Conservation (phyloP, 1,284 basidiomycete genomes). For the Pseudozyma thailandica region DNA sequence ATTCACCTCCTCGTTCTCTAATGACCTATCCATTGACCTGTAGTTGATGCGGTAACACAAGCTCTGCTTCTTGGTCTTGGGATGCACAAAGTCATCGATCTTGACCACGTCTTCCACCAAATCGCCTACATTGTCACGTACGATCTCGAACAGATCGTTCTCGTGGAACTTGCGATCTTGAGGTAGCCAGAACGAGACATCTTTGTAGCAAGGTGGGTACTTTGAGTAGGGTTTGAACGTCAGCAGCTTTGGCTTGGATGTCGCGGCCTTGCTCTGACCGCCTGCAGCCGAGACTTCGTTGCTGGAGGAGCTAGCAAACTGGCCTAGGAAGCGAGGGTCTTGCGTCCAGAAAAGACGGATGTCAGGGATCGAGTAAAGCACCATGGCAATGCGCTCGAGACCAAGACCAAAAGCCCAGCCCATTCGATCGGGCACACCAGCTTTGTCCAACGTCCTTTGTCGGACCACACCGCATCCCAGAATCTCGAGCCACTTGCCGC, state of each 20-base stretch:
- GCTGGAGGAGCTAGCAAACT: constrained; percentile 75
- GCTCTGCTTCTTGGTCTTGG: constrained; percentile 83
- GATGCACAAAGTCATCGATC: constrained; percentile 91
- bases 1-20: constrained; percentile 91
- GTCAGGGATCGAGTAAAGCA: constrained; percentile 95
- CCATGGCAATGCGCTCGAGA: constrained; percentile 97
- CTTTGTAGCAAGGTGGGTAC: constrained; percentile 67
- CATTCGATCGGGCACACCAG: constrained; percentile 76
- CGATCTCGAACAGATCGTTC: constrained; percentile 95
- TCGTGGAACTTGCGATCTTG: constrained; percentile 76
- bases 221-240: constrained; percentile 66
- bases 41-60: constrained; percentile 93
- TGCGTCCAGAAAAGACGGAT: constrained; percentile 98
- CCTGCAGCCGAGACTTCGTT: constrained; percentile 37
- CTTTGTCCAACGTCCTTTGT: constrained; percentile 85
- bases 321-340: constrained; percentile 86
- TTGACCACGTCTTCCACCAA: constrained; percentile 88
- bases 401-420: constrained; percentile 99
- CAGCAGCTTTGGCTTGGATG: constrained; percentile 44
- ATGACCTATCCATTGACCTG: constrained; percentile 92
- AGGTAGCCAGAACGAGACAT: constrained; percentile 74
- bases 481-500: constrained; percentile 96
- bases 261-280: constrained; percentile 6
- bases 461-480: constrained; percentile 92
- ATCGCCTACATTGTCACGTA: constrained; percentile 90